Conservation (phyloP, 2,329 filamentous ascomycete species). For the Aspergillus oerlinghausenensis region DNA sequence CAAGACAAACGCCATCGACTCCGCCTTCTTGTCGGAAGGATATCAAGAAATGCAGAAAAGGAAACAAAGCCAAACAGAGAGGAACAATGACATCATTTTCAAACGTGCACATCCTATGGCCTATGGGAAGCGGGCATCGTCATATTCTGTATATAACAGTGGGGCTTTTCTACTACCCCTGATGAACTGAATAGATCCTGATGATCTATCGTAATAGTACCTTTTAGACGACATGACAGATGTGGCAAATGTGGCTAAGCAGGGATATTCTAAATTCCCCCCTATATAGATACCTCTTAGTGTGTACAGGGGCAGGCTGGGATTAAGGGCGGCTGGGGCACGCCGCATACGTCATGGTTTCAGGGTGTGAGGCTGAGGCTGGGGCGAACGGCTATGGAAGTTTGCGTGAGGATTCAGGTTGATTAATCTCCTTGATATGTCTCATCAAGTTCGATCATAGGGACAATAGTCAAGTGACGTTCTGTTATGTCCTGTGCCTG, state of each 20-base stretch:
- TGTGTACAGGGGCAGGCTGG: neutral
- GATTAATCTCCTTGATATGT: neutral
- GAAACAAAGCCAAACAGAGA: neutral
- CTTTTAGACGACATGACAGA: neutral
- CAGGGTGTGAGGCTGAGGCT: neutral
- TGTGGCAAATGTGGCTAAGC: neutral
- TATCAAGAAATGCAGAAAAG: too few species aligned
- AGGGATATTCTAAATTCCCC: neutral
- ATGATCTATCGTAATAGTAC: neutral
- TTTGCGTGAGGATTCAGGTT: neutral
- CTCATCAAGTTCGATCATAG: neutral
- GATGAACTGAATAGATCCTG: neutral
- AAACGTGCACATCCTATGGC: too few species aligned
- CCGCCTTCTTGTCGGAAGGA: neutral
- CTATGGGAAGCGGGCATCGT: too few species aligned
- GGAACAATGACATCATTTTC: neutral
- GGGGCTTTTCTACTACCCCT: neutral
- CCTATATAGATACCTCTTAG: too few species aligned
- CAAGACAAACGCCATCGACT: neutral
- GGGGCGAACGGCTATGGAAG: neutral
- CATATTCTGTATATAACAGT: neutral
- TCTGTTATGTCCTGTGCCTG: neutral
- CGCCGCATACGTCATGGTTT: constrained; percentile 20
- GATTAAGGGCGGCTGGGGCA: constrained; percentile 1
- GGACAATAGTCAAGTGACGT: neutral